Percentiles rank a stretch among this genome's conserved stretches.
phyloP scores from a whole-genome alignment of 306 rosid genomes.

The Inga laurina region DNA sequence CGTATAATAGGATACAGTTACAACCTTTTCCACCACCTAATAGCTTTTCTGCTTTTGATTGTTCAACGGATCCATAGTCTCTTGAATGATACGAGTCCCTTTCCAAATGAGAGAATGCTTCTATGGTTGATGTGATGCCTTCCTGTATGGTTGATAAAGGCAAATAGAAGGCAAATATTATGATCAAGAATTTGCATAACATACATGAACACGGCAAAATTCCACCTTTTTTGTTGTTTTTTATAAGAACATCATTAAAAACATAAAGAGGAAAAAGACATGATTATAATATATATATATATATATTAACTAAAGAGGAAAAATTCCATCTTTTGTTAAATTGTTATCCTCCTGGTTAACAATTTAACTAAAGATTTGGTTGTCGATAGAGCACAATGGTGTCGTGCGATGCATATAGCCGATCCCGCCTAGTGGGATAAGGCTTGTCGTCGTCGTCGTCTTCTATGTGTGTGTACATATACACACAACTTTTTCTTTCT shows the following conservation, averaged over 20 bases:
- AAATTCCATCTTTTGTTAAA: no score
- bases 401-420: no score
- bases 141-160: conserved; percentile 59
- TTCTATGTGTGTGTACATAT: no score
- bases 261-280: conserved; percentile 22
- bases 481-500: background rate
- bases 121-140: conserved; percentile 63
- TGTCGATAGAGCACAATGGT: no score
- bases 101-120: conserved; percentile 69
- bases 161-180: conserved; percentile 28
- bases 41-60: conserved; percentile 73
- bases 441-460: no score
- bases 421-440: no score
- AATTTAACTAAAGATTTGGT: no score
- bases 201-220: conserved; percentile 17
- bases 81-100: conserved; percentile 49
- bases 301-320: no score
- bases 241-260: conserved; percentile 4
- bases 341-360: no score
- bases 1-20: conserved; percentile 24
- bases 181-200: conserved; percentile 22
- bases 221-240: background rate
- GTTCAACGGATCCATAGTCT: conserved; percentile 42
- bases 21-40: conserved; percentile 88
- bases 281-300: background rate